These are phyloP conservation scores for Saccharomyces hybrid DNA, from an alignment of 1,139 yeast species.

Conservation along the genomic window DNA sequence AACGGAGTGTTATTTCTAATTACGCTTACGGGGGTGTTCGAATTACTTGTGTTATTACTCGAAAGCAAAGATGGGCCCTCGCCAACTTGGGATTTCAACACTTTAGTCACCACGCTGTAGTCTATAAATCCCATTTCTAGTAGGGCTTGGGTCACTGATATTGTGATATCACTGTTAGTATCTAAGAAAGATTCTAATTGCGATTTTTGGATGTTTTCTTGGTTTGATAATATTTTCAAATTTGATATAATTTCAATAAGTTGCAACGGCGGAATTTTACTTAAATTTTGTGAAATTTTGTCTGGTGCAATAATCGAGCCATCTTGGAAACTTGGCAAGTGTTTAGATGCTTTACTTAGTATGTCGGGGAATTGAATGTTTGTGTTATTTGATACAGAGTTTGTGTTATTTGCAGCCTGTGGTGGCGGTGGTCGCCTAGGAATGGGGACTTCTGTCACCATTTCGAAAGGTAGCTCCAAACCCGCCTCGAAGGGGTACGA, in stretches of 20 bases:
- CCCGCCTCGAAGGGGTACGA: slow-evolving; percentile 28
- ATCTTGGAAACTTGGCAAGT: slow-evolving; percentile 41
- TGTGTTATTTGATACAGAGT: slow-evolving; percentile 1
- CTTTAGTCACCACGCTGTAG: slow-evolving; percentile 49
- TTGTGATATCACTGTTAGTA: slow-evolving; percentile 52
- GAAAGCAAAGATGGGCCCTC: slow-evolving; percentile 3
- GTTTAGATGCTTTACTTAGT: slow-evolving; percentile 44
- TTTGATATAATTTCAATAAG: slow-evolving; percentile 60
- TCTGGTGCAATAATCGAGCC: slow-evolving; percentile 31
- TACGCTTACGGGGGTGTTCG: slow-evolving; percentile 6
- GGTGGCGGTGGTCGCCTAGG: slow-evolving; percentile 22
- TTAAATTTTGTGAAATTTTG: slow-evolving; percentile 37
- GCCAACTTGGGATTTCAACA: slow-evolving; percentile 23
- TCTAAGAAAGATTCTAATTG: slow-evolving; percentile 41
- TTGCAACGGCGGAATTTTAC: slow-evolving; percentile 61
- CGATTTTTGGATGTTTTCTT: slow-evolving; percentile 45
- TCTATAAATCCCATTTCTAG: slow-evolving; percentile 72
- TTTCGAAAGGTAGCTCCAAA: slow-evolving; percentile 31
- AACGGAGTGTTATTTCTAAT: slow-evolving; percentile 6
- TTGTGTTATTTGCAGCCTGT: slow-evolving; percentile 5
- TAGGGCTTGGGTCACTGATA: slow-evolving; percentile 64
- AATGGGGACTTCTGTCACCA: slow-evolving; percentile 31
- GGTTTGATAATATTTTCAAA: slow-evolving; percentile 47
- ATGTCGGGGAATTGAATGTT: slow-evolving; percentile 38
- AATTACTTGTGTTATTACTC: neutral